phyloP scores from a whole-genome alignment of 305 asterid species.

The Salvia sclarea region DNA sequence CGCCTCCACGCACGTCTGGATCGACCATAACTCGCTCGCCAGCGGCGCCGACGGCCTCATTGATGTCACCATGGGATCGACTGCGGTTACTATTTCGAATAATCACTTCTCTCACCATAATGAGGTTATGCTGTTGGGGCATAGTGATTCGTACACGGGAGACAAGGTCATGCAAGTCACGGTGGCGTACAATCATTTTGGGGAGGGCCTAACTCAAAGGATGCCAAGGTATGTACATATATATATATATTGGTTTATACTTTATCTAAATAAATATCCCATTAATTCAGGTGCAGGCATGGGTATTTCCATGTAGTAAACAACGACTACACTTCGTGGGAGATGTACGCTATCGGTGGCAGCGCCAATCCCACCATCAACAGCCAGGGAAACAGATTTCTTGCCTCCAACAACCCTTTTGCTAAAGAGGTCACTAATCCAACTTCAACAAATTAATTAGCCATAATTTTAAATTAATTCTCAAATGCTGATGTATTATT shows the following conservation, averaged over 20 bases:
- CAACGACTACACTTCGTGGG: slow-evolving; percentile 88
- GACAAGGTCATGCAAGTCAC: slow-evolving; percentile 83
- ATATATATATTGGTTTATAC: too few relatives aligned
- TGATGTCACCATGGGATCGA: not conserved
- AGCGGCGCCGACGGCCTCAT: slow-evolving; percentile 10
- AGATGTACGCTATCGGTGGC: slow-evolving; percentile 89
- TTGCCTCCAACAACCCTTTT: slow-evolving; percentile 59
- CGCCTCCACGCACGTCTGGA: not conserved
- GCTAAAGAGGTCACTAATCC: slow-evolving; percentile 62
- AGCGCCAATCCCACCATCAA: slow-evolving; percentile 84
- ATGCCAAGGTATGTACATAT: slow-evolving; percentile 62
- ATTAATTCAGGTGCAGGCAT: slow-evolving; percentile 66
- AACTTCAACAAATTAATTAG: not conserved
- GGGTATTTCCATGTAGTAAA: slow-evolving; percentile 84
- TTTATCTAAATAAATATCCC: too few relatives aligned
- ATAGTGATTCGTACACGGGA: slow-evolving; percentile 54
- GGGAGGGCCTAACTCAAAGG: slow-evolving; percentile 69
- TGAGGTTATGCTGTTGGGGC: slow-evolving; percentile 71
- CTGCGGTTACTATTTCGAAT: slow-evolving; percentile 5
- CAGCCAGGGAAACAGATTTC: slow-evolving; percentile 84
- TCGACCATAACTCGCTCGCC: slow-evolving; percentile 5
- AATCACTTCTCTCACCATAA: slow-evolving; percentile 19
- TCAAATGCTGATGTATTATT: not conserved
- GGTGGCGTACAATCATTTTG: slow-evolving; percentile 81
- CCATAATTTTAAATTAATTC: not conserved